A percentile compares a stretch with the other conserved stretches of the same genome.
These are phyloP conservation scores for Ceratocystis albifundus DNA, from an alignment of 2,329 filamentous ascomycete species.

Conservation along the genomic window DNA sequence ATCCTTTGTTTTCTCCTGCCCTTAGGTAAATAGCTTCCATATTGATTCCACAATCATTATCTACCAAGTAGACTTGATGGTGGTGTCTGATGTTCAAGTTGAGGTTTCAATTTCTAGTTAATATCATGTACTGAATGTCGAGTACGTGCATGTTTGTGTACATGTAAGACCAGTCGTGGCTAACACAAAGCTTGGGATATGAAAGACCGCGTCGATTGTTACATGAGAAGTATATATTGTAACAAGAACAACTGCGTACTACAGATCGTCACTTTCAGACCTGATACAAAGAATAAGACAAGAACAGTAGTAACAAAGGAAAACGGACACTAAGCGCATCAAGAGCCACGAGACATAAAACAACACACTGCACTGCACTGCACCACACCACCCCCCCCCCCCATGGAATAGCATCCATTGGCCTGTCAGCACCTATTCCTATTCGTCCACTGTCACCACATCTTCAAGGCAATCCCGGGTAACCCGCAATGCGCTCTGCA, in stretches of 20 bases:
- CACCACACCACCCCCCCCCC: neutral
- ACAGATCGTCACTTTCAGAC: neutral
- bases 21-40: conserved; percentile 18
- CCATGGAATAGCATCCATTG: neutral
- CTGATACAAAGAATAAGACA: neutral
- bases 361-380: neutral
- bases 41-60: too few species aligned
- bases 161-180: too few species aligned
- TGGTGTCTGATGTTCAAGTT: too few species aligned
- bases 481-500: conserved; percentile 50
- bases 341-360: neutral
- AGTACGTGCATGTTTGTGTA: too few species aligned
- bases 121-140: too few species aligned
- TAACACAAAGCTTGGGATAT: too few species aligned
- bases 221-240: neutral
- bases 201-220: too few species aligned
- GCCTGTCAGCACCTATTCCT: neutral
- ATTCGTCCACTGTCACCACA: conserved; percentile 34
- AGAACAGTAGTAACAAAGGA: neutral
- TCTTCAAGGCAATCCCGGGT: conserved; percentile 48
- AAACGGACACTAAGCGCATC: neutral
- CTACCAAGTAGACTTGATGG: too few species aligned
- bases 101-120: too few species aligned
- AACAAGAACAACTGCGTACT: neutral
- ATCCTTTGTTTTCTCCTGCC: conserved; percentile 19